Conservation (phyloP, 2,329 filamentous ascomycete species). For the Nigrospora sphaerica region DNA sequence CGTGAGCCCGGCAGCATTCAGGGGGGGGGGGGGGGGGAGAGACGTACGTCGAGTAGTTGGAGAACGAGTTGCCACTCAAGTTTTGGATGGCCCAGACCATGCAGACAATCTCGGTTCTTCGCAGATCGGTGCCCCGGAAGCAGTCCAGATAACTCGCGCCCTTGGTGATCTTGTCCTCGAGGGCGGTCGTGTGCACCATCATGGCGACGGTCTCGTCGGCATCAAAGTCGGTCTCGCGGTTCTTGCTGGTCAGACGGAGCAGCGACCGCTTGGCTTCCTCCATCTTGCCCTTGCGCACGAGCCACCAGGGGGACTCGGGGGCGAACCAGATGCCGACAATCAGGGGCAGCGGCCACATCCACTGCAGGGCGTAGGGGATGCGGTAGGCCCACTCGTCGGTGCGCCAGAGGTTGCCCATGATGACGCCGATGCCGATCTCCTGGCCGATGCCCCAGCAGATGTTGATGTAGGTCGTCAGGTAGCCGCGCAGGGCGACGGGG, state of each 20-base stretch:
- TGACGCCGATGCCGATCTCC: constrained; percentile 66
- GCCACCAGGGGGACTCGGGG: constrained; percentile 68
- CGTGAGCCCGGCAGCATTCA: not conserved
- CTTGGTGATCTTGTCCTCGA: constrained; percentile 68
- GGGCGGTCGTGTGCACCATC: constrained; percentile 83
- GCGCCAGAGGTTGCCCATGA: constrained; percentile 59
- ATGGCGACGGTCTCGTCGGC: constrained; percentile 81
- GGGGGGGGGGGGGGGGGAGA: not conserved
- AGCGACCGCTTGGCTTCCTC: constrained; percentile 61
- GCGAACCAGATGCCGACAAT: constrained; percentile 60
- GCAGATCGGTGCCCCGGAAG: constrained; percentile 71
- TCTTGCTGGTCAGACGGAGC: constrained; percentile 56
- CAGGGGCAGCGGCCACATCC: constrained; percentile 69
- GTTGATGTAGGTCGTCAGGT: constrained; percentile 66
- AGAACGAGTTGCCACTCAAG: constrained; percentile 56
- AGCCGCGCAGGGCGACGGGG: constrained; percentile 62
- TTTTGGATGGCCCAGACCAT: constrained; percentile 60
- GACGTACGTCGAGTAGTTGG: constrained; percentile 53
- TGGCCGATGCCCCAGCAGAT: constrained; percentile 75
- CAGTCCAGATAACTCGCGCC: constrained; percentile 76
- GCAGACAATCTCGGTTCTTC: constrained; percentile 69
- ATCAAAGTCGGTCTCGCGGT: constrained; percentile 63
- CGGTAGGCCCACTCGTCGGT: constrained; percentile 61
- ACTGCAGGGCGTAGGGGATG: constrained; percentile 65
- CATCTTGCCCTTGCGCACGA: constrained; percentile 59